Percentiles rank a stretch among this genome's conserved stretches.
Conservation (phyloP, 495 filamentous ascomycete species). For the Niebla homalea region DNA sequence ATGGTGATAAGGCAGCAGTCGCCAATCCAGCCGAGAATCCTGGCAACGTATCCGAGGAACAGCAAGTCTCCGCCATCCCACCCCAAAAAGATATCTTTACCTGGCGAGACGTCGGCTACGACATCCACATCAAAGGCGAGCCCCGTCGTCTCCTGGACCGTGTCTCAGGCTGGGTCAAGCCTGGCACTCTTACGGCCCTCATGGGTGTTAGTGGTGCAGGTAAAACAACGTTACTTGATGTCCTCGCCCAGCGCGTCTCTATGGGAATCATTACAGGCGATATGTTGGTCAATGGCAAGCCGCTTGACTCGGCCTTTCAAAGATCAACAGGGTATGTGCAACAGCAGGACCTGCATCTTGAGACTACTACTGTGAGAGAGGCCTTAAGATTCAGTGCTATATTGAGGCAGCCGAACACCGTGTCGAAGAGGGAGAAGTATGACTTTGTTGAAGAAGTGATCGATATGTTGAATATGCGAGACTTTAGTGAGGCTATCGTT, state of each 20-base stretch:
- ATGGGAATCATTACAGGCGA: constrained; percentile 41
- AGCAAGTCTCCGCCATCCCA: background rate
- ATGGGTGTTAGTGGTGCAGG: constrained; percentile 54
- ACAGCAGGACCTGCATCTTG: constrained; percentile 48
- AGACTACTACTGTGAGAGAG: constrained; percentile 48
- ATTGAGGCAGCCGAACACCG: constrained; percentile 38
- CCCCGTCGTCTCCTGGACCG: constrained; percentile 46
- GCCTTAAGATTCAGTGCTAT: constrained; percentile 46
- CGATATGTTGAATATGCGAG: constrained; percentile 42
- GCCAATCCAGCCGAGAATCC: background rate
- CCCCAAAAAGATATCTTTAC: constrained; percentile 52
- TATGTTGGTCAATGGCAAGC: constrained; percentile 40
- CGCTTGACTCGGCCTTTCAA: constrained; percentile 22
- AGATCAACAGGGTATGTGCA: constrained; percentile 43
- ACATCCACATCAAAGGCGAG: constrained; percentile 48
- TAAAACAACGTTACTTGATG: constrained; percentile 55
- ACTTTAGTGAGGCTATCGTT: constrained; percentile 40
- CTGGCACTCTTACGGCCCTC: constrained; percentile 51
- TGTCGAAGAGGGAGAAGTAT: constrained; percentile 41
- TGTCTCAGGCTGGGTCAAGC: constrained; percentile 53
- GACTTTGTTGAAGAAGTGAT: constrained; percentile 48
- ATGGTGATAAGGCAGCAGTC: background rate
- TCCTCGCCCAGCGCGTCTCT: constrained; percentile 36
- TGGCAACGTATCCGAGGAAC: no score
- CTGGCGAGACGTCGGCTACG: constrained; percentile 70